These are phyloP conservation scores for Sparassis latifolia DNA, from an alignment of 1,284 basidiomycete species.

Conservation along the genomic window DNA sequence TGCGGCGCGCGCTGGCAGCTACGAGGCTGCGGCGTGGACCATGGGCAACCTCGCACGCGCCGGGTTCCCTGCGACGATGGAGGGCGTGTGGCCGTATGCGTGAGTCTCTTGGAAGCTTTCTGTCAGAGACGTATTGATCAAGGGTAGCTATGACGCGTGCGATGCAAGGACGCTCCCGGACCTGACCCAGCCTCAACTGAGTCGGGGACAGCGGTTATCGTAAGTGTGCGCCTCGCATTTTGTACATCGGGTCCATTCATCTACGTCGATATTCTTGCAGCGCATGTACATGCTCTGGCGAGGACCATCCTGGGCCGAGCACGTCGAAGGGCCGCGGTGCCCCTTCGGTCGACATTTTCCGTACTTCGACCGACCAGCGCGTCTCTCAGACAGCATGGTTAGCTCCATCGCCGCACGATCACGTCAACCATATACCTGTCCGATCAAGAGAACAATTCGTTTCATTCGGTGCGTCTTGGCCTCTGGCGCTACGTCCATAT, in stretches of 20 bases:
- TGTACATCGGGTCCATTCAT: not conserved
- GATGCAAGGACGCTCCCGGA: constrained; percentile 83
- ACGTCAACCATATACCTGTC: constrained; percentile 49
- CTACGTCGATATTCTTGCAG: constrained; percentile 18
- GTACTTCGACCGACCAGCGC: constrained; percentile 51
- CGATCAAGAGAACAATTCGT: constrained; percentile 41
- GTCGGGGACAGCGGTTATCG: constrained; percentile 43
- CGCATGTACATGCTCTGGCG: constrained; percentile 72
- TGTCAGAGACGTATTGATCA: constrained; percentile 27
- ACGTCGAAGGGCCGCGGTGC: constrained; percentile 65
- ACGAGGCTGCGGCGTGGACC: constrained; percentile 69
- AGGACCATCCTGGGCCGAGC: constrained; percentile 79
- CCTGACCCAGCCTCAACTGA: constrained; percentile 51
- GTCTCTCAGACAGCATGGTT: constrained; percentile 62
- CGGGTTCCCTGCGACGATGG: constrained; percentile 76
- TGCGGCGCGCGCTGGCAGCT: constrained; percentile 30
- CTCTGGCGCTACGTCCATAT: not conserved
- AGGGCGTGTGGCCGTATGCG: constrained; percentile 73
- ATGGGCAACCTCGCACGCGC: constrained; percentile 89
- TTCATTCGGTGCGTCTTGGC: constrained; percentile 35
- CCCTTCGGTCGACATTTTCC: constrained; percentile 83
- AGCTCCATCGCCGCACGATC: constrained; percentile 57
- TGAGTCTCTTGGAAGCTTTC: constrained; percentile 10
- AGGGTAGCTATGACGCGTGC: constrained; percentile 63
- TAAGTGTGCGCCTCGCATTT: constrained; percentile 26